Base-by-base conservation (phyloP, 2,329 filamentous ascomycete genomes). In the Penicillium sp. region DNA sequence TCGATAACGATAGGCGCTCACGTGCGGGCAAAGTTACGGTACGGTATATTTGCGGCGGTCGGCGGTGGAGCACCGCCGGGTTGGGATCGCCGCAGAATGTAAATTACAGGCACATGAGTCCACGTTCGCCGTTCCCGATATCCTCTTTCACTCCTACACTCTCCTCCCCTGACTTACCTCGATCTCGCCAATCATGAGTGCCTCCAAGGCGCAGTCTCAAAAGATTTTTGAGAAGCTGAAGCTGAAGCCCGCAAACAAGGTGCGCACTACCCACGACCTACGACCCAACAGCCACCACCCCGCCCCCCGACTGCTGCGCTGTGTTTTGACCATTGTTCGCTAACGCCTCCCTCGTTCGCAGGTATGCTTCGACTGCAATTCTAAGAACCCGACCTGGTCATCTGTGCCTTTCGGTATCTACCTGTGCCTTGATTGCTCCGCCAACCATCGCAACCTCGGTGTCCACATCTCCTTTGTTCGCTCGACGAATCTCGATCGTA, bases 391-490 rank as follows among this genome's bases (percentile, higher is more conserved):
- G 56, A 97, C 94, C 53, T 99, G 94, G 94, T 95, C 92, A 7
- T 97, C 92, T 6, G 92, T 96, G 28, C 92, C 92, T 10, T 91
- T 99, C 60, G 94, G 90, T 69, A 97, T 99, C 72, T 99, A 97
- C 73, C 85, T 99, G 20, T 99, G 94, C 70, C 87, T 99, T 66
- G 94, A 99, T 77, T 99, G 94, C 78, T 96, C 92, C 38, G 88
- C 92, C 51, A 91, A 96, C 74, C 94, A 99, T 75, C 88, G 94
- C 65, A 97, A 97, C 74, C 86, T 99, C 66, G 94, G 94, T 74
- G 92, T 97, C 55, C 94, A 99, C 76, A 96, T 99, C 76, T 96
- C 92, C 64, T 99, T 99, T 79, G 94, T 99, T 67, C 88, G 94
- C 67, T 97, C 92, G 56, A 97, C 92, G 56, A 96, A 96, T 74